Evolutionary conservation across 2,329 filamentous ascomycete genomes (phyloP).

Genomic region (Colletotrichum camelliae): DNA sequence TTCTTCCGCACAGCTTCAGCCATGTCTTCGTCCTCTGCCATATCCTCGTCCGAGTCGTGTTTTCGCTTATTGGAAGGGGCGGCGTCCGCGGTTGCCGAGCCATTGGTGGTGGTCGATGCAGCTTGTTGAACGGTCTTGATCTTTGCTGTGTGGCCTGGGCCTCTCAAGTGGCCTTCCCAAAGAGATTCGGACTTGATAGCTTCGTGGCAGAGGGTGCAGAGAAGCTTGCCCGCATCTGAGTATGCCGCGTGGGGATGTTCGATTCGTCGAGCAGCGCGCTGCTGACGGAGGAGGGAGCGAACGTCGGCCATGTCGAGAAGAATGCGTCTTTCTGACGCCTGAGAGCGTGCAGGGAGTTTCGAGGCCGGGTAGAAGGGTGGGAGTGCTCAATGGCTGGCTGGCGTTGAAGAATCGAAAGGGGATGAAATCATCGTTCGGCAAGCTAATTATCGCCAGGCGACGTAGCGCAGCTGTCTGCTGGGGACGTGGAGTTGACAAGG

Average conservation of each 20-base stretch:
- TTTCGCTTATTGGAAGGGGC: conserved; percentile 31
- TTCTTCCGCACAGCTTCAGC: conserved; percentile 46
- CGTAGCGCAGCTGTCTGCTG: background rate
- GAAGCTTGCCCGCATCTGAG: conserved; percentile 69
- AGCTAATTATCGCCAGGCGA: conserved; percentile 3
- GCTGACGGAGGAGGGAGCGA: conserved; percentile 78
- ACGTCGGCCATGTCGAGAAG: conserved; percentile 72
- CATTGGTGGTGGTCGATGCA: conserved; percentile 2
- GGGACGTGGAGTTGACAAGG: conserved; percentile 8
- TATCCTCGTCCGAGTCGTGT: conserved; percentile 28
- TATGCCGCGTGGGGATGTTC: conserved; percentile 73
- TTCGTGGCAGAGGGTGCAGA: conserved; percentile 71
- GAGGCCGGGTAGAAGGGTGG: background rate
- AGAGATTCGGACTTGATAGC: conserved; percentile 68
- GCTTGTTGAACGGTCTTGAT: background rate
- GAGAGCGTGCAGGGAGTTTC: background rate
- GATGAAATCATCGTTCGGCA: background rate
- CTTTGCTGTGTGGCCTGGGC: conserved; percentile 43
- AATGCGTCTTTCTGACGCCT: background rate
- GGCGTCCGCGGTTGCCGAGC: background rate
- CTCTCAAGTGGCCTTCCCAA: conserved; percentile 68
- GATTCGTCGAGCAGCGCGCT: conserved; percentile 76
- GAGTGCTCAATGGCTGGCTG: conserved; percentile 8
- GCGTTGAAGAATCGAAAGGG: background rate
- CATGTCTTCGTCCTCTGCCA: conserved; percentile 38